Conservation (phyloP, 2,329 filamentous ascomycete species). For the Ascomycota sp. region DNA sequence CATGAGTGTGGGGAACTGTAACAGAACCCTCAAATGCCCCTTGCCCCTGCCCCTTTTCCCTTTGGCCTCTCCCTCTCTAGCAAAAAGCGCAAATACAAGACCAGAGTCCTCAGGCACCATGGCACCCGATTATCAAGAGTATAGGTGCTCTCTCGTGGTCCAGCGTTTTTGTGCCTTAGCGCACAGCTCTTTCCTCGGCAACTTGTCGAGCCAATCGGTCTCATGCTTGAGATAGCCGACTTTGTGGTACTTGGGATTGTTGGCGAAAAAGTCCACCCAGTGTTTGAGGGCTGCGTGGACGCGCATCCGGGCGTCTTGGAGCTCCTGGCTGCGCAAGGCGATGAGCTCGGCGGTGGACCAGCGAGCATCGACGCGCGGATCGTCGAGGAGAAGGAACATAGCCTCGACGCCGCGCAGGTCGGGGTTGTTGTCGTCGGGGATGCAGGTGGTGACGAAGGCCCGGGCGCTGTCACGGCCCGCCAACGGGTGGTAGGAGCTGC, state of each 20-base stretch:
- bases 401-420: slow-evolving; percentile 76
- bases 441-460: slow-evolving; percentile 84
- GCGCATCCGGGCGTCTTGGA: slow-evolving; percentile 39
- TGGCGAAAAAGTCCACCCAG: slow-evolving; percentile 70
- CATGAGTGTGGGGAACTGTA: too few species aligned
- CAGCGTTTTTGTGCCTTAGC: slow-evolving; percentile 41
- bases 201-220: slow-evolving; percentile 38
- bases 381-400: slow-evolving; percentile 54
- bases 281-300: slow-evolving; percentile 50
- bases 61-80: too few species aligned
- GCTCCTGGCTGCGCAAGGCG: slow-evolving; percentile 38
- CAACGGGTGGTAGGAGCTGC: slow-evolving; percentile 74
- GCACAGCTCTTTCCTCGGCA: slow-evolving; percentile 46
- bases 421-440: slow-evolving; percentile 61
- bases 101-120: too few species aligned
- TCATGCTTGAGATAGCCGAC: slow-evolving; percentile 55
- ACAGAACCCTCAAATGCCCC: too few species aligned
- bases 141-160: slow-evolving; percentile 26
- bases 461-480: slow-evolving; percentile 71
- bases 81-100: too few species aligned
- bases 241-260: slow-evolving; percentile 60
- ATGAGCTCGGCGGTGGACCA: slow-evolving; percentile 34
- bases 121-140: too few species aligned
- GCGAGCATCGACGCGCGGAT: slow-evolving; percentile 38
- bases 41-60: too few species aligned